Percentiles rank a stretch among this genome's conserved stretches.
Evolutionary conservation across 2,329 filamentous ascomycete genomes (phyloP).

Genomic region (Hyphodiscus sp.): DNA sequence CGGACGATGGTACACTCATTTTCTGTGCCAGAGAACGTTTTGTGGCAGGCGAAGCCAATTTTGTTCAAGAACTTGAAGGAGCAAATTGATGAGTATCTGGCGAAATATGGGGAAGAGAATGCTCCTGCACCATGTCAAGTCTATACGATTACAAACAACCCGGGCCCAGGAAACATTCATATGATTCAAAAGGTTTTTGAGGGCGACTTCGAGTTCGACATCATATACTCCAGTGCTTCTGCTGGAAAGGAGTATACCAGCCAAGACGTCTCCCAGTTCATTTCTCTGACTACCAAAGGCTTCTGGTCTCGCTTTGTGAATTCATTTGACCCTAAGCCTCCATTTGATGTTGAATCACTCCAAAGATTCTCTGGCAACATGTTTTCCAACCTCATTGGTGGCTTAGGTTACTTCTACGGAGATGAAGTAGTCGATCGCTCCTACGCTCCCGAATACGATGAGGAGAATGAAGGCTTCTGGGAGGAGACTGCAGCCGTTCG

Average conservation of each 20-base stretch:
- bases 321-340: constrained; percentile 65
- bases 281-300: constrained; percentile 56
- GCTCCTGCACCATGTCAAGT: constrained; percentile 78
- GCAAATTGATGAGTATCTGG: constrained; percentile 52
- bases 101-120: constrained; percentile 55
- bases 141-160: constrained; percentile 68
- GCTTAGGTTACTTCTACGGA: constrained; percentile 92
- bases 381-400: constrained; percentile 89
- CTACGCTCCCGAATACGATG: constrained; percentile 86
- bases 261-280: constrained; percentile 62
- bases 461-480: constrained; percentile 95
- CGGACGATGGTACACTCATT: constrained; percentile 69
- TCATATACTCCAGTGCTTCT: constrained; percentile 79
- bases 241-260: constrained; percentile 47
- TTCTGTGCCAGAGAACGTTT: constrained; percentile 55
- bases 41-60: constrained; percentile 80
- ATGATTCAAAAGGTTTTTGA: constrained; percentile 88
- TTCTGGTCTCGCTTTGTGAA: constrained; percentile 72
- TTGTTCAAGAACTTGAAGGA: constrained; percentile 57
- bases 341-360: constrained; percentile 70
- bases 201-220: constrained; percentile 86
- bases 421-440: constrained; percentile 84
- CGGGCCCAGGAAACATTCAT: constrained; percentile 72
- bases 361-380: constrained; percentile 77
- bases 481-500: constrained; percentile 80